phyloP scores from a whole-genome alignment of 768 basidiomycete genomes.

The Suillus hirtellus region DNA sequence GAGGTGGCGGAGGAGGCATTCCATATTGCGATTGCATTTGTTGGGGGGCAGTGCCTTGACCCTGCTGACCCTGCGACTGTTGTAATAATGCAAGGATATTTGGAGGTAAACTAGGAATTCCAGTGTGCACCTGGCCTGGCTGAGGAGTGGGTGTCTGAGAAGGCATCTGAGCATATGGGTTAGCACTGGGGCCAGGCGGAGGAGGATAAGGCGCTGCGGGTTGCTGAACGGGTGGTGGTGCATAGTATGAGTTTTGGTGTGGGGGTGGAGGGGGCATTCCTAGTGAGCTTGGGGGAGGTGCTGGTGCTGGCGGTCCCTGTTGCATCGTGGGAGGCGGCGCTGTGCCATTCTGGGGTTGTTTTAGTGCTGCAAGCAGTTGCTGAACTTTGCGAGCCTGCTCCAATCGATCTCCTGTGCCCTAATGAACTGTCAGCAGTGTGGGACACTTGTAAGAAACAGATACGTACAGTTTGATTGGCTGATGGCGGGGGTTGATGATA shows the following conservation, averaged over 20 bases:
- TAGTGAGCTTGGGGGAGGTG: constrained; percentile 35
- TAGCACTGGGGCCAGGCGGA: constrained; percentile 22
- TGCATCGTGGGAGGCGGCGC: constrained; percentile 17
- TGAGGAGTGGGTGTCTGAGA: constrained; percentile 31
- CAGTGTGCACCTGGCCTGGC: constrained; percentile 35
- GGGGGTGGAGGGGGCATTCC: constrained; percentile 36
- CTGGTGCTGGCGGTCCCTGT: constrained; percentile 29
- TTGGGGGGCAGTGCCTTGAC: constrained; percentile 25
- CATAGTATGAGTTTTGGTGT: constrained; percentile 39
- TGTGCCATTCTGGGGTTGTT: constrained; percentile 56
- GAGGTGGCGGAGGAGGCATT: constrained; percentile 42
- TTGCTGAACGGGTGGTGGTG: constrained; percentile 37
- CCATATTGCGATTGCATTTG: constrained; percentile 29
- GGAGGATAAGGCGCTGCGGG: constrained; percentile 23
- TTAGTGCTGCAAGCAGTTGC: constrained; percentile 78
- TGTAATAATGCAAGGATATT: constrained; percentile 71
- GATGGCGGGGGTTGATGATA: constrained; percentile 29
- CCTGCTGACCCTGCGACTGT: constrained; percentile 42
- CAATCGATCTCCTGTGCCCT: constrained; percentile 73
- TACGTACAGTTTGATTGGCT: constrained; percentile 32
- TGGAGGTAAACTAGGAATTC: constrained; percentile 52
- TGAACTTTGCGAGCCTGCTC: constrained; percentile 89
- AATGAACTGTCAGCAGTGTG: constrained; percentile 7
- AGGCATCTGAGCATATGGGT: constrained; percentile 32
- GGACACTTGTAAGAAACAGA: neutral